phyloP scores from a whole-genome alignment of 108 stramenopile species.

The Nitzschia sp. region DNA sequence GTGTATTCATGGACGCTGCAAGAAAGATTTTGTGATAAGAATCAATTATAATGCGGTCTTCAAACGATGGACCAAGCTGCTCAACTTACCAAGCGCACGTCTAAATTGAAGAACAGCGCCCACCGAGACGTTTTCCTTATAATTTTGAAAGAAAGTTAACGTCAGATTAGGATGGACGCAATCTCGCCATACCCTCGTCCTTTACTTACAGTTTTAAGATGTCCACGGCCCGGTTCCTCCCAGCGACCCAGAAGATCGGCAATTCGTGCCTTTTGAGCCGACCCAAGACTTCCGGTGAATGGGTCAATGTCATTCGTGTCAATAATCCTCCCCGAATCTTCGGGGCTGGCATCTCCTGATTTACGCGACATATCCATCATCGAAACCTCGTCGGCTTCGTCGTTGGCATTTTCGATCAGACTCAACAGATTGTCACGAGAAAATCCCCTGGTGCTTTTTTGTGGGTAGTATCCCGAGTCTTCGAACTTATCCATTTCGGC shows the following conservation, averaged over 20 bases:
- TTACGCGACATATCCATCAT: not conserved
- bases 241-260: conserved; percentile 26
- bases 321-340: not conserved
- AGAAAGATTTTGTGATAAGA: not conserved
- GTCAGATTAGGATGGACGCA: not conserved
- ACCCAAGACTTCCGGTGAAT: conserved; percentile 13
- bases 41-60: not conserved
- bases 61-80: not conserved
- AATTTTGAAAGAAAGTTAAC: not conserved
- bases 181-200: not conserved
- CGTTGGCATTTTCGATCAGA: not conserved
- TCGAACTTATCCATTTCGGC: conserved; percentile 4
- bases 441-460: not conserved
- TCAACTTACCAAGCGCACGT: conserved; percentile 35
- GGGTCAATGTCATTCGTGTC: conserved; percentile 3
- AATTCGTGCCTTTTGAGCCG: conserved; percentile 4
- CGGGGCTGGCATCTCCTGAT: not conserved
- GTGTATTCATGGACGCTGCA: conserved; percentile 46
- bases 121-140: conserved; percentile 38
- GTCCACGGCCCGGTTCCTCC: conserved; percentile 34
- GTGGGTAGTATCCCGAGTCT: not conserved
- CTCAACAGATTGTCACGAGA: not conserved
- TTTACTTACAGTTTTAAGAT: not conserved
- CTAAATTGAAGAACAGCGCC: conserved; percentile 49
- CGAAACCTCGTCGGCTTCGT: not conserved